A percentile compares a stretch with the other conserved stretches of the same genome.
Evolutionary conservation across 805 yeast genomes (phyloP).

Genomic region (Myxozyma udenii): DNA sequence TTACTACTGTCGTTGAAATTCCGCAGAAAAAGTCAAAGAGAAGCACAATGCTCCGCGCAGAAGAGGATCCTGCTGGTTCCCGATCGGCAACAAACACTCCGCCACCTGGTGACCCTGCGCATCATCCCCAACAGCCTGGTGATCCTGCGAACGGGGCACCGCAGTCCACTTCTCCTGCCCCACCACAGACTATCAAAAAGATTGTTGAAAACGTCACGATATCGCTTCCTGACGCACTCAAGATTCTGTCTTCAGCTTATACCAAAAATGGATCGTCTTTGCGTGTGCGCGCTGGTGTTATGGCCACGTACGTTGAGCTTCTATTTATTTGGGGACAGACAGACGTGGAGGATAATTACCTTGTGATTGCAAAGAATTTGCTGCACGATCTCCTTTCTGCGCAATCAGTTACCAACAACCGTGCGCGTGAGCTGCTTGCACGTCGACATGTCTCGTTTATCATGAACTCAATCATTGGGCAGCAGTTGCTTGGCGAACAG

Average conservation of each 20-base stretch:
- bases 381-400: conserved; percentile 28
- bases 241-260: conserved; percentile 28
- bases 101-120: conserved; percentile 16
- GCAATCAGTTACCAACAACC: conserved; percentile 16
- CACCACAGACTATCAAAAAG: conserved; percentile 16
- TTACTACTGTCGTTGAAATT: conserved; percentile 24
- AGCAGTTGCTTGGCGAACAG: conserved; percentile 35
- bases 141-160: not conserved
- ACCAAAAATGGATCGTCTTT: conserved; percentile 23
- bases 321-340: conserved; percentile 24
- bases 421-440: conserved; percentile 28
- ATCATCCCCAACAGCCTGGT: conserved; percentile 1
- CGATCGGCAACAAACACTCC: not conserved
- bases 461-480: conserved; percentile 33
- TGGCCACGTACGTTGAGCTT: conserved; percentile 31
- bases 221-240: conserved; percentile 30
- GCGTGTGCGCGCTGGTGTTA: conserved; percentile 32
- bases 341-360: conserved; percentile 30
- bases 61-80: not conserved
- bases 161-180: conserved; percentile 17
- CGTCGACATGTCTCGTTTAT: conserved; percentile 32
- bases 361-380: conserved; percentile 28
- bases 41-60: not conserved
- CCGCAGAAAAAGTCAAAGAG: conserved; percentile 26
- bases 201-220: conserved; percentile 27